Percentiles rank a stretch among this genome's conserved stretches.
phyloP scores from a whole-genome alignment of 345 rosid species.

The Melaleuca alternifolia region DNA sequence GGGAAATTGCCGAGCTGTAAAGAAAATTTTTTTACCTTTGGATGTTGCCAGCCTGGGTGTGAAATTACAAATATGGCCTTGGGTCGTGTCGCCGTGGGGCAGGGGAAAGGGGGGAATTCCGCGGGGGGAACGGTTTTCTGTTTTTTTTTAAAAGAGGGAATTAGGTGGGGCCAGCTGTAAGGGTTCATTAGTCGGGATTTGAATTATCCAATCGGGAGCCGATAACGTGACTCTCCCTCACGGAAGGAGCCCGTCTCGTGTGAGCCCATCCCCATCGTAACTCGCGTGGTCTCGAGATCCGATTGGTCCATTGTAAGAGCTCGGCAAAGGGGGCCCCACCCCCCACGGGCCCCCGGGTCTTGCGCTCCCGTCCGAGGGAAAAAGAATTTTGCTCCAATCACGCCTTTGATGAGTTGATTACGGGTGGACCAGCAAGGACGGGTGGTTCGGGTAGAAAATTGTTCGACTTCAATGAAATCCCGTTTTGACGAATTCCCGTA shows the following conservation, averaged over 20 bases:
- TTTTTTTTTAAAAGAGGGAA: accelerated
- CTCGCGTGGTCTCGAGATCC: background rate
- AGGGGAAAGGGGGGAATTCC: background rate
- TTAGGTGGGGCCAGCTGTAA: background rate
- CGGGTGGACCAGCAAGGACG: background rate
- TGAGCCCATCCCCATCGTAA: background rate
- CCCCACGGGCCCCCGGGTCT: background rate
- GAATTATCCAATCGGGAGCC: background rate
- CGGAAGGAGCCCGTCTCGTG: background rate
- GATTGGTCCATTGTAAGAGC: background rate
- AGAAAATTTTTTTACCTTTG: too few relatives aligned
- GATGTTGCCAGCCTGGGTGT: too few relatives aligned
- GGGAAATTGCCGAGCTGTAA: too few relatives aligned
- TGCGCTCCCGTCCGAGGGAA: background rate
- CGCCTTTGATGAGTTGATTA: background rate
- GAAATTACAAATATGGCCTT: background rate
- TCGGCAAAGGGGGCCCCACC: background rate
- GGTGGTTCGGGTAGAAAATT: too few relatives aligned
- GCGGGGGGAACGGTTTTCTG: background rate
- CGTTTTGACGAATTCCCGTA: too few relatives aligned
- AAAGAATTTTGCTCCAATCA: background rate
- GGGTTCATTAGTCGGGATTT: background rate
- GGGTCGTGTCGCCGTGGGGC: background rate
- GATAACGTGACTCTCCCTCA: background rate
- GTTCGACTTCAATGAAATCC: too few relatives aligned